These are phyloP conservation scores for Solanum sejunctum DNA, from an alignment of 257 asterid genomes.

Conservation along the genomic window DNA sequence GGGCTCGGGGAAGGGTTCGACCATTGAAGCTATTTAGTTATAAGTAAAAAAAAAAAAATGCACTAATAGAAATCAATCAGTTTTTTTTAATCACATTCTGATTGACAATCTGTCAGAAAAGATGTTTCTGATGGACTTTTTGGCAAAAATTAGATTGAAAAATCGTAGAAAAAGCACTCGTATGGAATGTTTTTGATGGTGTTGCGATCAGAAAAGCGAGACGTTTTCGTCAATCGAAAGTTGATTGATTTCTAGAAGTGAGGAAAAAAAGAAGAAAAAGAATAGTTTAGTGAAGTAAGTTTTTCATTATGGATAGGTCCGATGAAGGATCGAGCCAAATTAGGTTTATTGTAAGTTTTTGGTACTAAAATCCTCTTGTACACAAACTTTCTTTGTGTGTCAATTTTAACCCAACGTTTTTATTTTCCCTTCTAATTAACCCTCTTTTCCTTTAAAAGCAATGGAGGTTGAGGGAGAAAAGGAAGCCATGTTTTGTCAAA, in stretches of 20 bases:
- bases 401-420: neutral
- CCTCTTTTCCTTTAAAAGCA: neutral
- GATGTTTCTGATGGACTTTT: neutral
- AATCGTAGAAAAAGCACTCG: neutral
- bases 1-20: too few species aligned
- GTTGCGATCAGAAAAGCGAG: too few species aligned
- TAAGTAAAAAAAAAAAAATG: neutral
- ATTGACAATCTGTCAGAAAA: neutral
- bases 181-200: neutral
- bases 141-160: neutral
- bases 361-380: neutral
- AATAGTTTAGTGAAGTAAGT: neutral
- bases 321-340: neutral
- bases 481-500: neutral
- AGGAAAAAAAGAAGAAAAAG: neutral
- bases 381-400: neutral
- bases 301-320: neutral
- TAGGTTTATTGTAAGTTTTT: neutral
- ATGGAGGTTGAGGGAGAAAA: neutral
- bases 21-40: neutral
- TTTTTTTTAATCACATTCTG: neutral
- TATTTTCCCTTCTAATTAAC: neutral
- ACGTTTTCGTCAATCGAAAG: neutral
- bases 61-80: neutral
- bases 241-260: neutral